Evolutionary conservation across 2,329 filamentous ascomycete species (phyloP).

Genomic region (Aspergillus sergii): DNA sequence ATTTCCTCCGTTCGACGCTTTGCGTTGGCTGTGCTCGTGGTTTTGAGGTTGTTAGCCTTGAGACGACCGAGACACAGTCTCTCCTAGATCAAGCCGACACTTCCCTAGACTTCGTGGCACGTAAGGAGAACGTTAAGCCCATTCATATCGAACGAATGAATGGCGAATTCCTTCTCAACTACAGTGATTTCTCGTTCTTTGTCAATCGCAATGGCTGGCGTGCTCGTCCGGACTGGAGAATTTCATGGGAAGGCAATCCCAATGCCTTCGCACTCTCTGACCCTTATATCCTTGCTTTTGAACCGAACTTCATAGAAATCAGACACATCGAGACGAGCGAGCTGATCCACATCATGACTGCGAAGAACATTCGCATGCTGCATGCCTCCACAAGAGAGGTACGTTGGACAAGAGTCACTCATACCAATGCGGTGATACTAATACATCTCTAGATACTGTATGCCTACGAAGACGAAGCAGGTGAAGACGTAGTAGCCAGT

Average conservation of each 20-base stretch:
- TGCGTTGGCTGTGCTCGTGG: constrained; percentile 94
- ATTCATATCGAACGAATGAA: constrained; percentile 97
- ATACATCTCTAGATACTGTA: constrained; percentile 76
- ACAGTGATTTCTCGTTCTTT: constrained; percentile 98
- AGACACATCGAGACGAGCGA: constrained; percentile 92
- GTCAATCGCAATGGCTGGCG: constrained; percentile 99
- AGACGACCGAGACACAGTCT: constrained; percentile 97
- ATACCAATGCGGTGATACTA: constrained; percentile 17
- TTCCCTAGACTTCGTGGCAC: constrained; percentile 92
- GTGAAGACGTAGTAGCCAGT: constrained; percentile 90
- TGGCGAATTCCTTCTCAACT: constrained; percentile 96
- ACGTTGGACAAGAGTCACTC: constrained; percentile 39
- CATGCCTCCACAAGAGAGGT: constrained; percentile 98
- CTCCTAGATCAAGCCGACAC: constrained; percentile 97
- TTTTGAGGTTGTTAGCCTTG: constrained; percentile 94
- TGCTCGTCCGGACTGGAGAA: constrained; percentile 92
- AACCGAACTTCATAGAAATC: constrained; percentile 96
- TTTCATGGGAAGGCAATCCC: constrained; percentile 94
- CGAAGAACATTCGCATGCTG: constrained; percentile 95
- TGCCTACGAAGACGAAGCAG: constrained; percentile 93
- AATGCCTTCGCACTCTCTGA: constrained; percentile 92
- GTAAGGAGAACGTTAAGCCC: constrained; percentile 89
- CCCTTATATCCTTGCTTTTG: constrained; percentile 95
- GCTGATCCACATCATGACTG: constrained; percentile 89
- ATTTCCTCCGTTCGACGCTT: constrained; percentile 94